Base-by-base conservation (phyloP, 2,329 filamentous ascomycete genomes). In the Thelonectria blattea region DNA sequence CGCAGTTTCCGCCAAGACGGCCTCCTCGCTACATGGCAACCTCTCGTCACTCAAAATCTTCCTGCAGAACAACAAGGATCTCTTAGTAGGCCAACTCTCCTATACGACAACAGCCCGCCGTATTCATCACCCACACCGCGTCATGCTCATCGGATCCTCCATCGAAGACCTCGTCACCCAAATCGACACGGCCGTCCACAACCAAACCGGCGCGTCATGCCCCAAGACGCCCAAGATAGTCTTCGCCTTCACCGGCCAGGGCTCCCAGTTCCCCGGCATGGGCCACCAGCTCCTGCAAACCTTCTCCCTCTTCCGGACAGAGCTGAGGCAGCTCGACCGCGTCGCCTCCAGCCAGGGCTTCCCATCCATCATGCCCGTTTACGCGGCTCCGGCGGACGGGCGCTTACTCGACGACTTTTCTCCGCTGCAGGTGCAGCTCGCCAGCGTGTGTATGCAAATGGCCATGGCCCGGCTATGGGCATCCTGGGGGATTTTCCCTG, bases 21-120 rank as follows among this genome's bases (percentile, higher is more conserved):
- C 7, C 3, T 15, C 9, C 22, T 64, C 66, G 10, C 50, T 66
- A 3, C 57, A 81, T 9, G 58, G 60, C 14, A 69, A 69, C 48
- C 18, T 61, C 12, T n/a, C 47, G 20, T 43, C 41, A 64, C 68
- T 80, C 0, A 66, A 84, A 2, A 71, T 71, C 7, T 83, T 79
- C 57, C 69, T 85, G 46, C 73, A 76, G 42, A 71, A 68, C 5
- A 72, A 80, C 59, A 73, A 77, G 1, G 65, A 76, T 14, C 20
- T 22, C 6, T 48, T 15, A 5, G 11, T 64, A 84, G 72, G 82
- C 80, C 63, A 81, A 80, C 52, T 81, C 88, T 34, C 78, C 87
- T 27, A 82, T 69, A 65, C 65, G 71, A 88, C 63, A 1, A 64
- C 64, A 0, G 68, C 68, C 1, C 65, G 70, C 1, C 70, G 70